phyloP scores from a whole-genome alignment of 176 grass and related monocot species.

The Rhynchospora pubera region DNA sequence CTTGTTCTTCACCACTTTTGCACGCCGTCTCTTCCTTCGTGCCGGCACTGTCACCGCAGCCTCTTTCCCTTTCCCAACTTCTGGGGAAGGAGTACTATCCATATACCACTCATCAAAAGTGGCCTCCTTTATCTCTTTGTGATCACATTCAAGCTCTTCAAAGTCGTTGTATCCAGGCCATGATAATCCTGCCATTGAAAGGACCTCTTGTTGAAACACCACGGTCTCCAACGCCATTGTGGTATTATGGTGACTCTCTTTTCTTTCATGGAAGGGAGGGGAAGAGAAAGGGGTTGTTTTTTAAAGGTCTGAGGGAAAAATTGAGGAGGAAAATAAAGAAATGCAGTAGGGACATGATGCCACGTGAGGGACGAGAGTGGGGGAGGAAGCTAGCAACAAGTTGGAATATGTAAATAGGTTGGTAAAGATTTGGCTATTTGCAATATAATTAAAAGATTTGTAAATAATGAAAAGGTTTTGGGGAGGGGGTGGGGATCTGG shows the following conservation, averaged over 20 bases:
- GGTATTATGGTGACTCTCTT: background rate
- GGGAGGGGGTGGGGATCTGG: background rate
- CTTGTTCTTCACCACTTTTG: slow-evolving; percentile 79
- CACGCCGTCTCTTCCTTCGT: slow-evolving; percentile 64
- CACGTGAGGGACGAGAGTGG: slow-evolving; percentile 5
- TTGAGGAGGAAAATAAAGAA: slow-evolving; percentile 10
- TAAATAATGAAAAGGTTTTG: background rate
- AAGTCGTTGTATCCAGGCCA: slow-evolving; percentile 29
- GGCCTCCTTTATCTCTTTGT: slow-evolving; percentile 9
- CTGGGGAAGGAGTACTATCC: slow-evolving; percentile 23
- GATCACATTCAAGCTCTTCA: slow-evolving; percentile 23
- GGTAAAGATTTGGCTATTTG: background rate
- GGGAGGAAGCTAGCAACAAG: background rate
- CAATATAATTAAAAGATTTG: background rate
- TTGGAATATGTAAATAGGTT: slow-evolving; percentile 11
- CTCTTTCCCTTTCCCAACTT: background rate
- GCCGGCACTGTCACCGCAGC: background rate
- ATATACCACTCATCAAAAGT: slow-evolving; percentile 50
- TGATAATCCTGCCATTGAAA: slow-evolving; percentile 30
- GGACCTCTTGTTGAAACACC: slow-evolving; percentile 58
- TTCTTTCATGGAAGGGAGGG: background rate
- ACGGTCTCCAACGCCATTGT: slow-evolving; percentile 88
- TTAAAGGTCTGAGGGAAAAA: slow-evolving; percentile 22
- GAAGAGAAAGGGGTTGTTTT: slow-evolving; percentile 12
- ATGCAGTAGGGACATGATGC: slow-evolving; percentile 14